Conservation (phyloP, 139 green algal species). For the Chlorella sp. region DNA sequence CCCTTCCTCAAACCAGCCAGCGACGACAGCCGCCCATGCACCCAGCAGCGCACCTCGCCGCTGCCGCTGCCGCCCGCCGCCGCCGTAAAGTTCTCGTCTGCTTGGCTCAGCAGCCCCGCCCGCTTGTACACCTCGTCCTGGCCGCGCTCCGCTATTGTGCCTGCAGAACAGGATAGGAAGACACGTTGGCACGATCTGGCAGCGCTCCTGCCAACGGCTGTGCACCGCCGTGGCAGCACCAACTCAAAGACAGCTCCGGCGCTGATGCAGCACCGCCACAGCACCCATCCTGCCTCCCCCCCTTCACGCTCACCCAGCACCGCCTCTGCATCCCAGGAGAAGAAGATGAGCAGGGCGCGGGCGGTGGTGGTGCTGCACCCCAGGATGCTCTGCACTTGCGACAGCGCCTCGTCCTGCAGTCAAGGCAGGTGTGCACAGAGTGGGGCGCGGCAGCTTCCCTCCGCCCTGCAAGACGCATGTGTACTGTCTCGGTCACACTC, state of each 20-base stretch:
- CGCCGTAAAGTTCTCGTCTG: constrained; percentile 14
- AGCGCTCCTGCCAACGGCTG: no score
- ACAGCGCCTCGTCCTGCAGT: constrained; percentile 65
- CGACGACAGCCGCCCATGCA: no score
- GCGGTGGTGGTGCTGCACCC: constrained; percentile 59
- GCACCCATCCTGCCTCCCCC: background rate
- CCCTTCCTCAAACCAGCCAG: no score
- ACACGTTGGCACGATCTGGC: no score
- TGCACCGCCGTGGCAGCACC: no score
- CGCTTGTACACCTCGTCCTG: constrained; percentile 51
- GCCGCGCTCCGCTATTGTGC: constrained; percentile 51
- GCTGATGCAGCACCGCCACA: background rate
- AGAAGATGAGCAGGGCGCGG: constrained; percentile 77
- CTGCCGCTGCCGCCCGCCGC: background rate
- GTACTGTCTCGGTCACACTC: no score
- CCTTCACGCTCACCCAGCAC: constrained; percentile 19
- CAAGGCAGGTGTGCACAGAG: background rate
- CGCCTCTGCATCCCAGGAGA: constrained; percentile 58
- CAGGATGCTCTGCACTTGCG: constrained; percentile 65
- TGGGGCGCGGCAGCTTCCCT: background rate
- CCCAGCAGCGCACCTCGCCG: no score
- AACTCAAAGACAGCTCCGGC: no score
- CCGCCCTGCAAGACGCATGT: no score
- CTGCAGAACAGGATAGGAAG: constrained; percentile 1
- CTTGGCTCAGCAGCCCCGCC: constrained; percentile 41